Percentiles rank a stretch among this genome's conserved stretches.
Evolutionary conservation across 2,329 filamentous ascomycete species (phyloP).

Genomic region (Cladosporium austrohemisphaericum): DNA sequence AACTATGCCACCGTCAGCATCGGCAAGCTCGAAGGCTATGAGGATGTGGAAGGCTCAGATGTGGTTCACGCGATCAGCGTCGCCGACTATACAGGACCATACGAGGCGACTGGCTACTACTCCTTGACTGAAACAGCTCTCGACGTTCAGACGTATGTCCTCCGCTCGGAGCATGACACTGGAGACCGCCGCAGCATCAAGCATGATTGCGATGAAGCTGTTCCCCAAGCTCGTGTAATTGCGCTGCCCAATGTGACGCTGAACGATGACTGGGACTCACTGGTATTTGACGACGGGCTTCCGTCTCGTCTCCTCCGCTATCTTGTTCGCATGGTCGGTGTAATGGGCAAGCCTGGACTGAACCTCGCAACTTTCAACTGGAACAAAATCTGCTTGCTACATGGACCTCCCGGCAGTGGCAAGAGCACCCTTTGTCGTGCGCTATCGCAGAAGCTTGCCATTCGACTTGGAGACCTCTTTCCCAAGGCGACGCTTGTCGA

Average conservation of each 20-base stretch:
- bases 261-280: slow-evolving; percentile 44
- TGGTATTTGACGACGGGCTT: slow-evolving; percentile 44
- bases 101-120: slow-evolving; percentile 22
- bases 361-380: slow-evolving; percentile 41
- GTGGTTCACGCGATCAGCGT: slow-evolving; percentile 36
- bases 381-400: slow-evolving; percentile 43
- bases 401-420: slow-evolving; percentile 44
- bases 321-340: slow-evolving; percentile 36
- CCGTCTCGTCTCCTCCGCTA: slow-evolving; percentile 39
- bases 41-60: slow-evolving; percentile 23
- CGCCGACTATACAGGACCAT: slow-evolving; percentile 37
- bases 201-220: slow-evolving; percentile 27
- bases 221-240: slow-evolving; percentile 33
- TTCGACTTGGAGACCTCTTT: slow-evolving; percentile 40
- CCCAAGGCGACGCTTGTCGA: slow-evolving; percentile 38
- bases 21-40: slow-evolving; percentile 24
- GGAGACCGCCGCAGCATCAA: slow-evolving; percentile 23
- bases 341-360: slow-evolving; percentile 35
- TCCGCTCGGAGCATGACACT: slow-evolving; percentile 29
- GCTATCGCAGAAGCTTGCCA: slow-evolving; percentile 50
- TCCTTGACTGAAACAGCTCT: slow-evolving; percentile 35
- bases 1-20: slow-evolving; percentile 17
- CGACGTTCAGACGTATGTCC: slow-evolving; percentile 43
- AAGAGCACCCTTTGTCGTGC: slow-evolving; percentile 45
- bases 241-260: slow-evolving; percentile 38